These are phyloP conservation scores for Fusarium marasasianum DNA, from an alignment of 2,329 filamentous ascomycete species.

Conservation along the genomic window DNA sequence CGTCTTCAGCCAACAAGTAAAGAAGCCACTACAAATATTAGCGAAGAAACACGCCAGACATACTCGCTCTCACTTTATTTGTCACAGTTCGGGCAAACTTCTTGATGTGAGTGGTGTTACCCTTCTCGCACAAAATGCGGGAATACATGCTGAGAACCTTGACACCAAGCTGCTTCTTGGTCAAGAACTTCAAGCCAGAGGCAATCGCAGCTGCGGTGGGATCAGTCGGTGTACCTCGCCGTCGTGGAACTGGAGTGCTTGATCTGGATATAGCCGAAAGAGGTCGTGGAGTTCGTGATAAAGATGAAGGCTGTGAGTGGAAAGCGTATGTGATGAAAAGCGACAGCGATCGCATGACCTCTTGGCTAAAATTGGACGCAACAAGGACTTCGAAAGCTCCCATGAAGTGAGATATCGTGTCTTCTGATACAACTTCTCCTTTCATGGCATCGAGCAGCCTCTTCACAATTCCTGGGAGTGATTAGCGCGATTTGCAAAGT, in stretches of 20 bases:
- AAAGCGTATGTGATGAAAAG: conserved; percentile 94
- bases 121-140: conserved; percentile 78
- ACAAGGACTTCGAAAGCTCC: conserved; percentile 82
- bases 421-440: conserved; percentile 77
- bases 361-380: conserved; percentile 81
- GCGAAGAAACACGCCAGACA: not conserved
- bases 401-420: conserved; percentile 80
- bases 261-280: conserved; percentile 51
- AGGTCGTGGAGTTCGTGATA: conserved; percentile 62
- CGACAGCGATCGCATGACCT: conserved; percentile 86
- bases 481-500: conserved; percentile 18
- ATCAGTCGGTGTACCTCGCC: conserved; percentile 51
- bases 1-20: conserved; percentile 87
- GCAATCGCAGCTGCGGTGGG: conserved; percentile 43
- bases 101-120: conserved; percentile 74
- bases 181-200: conserved; percentile 53
- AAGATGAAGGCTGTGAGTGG: conserved; percentile 65
- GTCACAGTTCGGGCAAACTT: conserved; percentile 95
- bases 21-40: conserved; percentile 76
- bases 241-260: conserved; percentile 52
- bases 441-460: conserved; percentile 90
- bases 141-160: conserved; percentile 82
- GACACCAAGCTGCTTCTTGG: conserved; percentile 77
- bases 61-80: conserved; percentile 73
- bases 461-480: conserved; percentile 79